These are phyloP conservation scores for Verticillium albo-atrum DNA, from an alignment of 2,329 filamentous ascomycete species.

Conservation along the genomic window DNA sequence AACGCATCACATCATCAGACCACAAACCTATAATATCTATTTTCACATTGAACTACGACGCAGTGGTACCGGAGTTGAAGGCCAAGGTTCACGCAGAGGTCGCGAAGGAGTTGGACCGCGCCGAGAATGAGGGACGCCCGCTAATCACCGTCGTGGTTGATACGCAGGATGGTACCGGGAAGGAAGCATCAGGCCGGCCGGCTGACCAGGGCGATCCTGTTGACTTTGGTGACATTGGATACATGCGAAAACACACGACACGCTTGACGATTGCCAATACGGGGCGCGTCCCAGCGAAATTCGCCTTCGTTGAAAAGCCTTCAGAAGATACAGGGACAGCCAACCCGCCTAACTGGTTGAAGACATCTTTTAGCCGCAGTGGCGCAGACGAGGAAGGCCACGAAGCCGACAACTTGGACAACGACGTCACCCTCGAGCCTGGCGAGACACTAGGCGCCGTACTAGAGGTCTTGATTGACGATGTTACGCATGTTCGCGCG, in stretches of 20 bases:
- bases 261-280: conserved; percentile 89
- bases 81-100: conserved; percentile 81
- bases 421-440: conserved; percentile 68
- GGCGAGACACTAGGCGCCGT: conserved; percentile 75
- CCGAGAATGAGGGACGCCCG: conserved; percentile 86
- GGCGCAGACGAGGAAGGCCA: conserved; percentile 29
- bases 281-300: conserved; percentile 71
- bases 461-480: conserved; percentile 62
- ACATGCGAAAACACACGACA: conserved; percentile 59
- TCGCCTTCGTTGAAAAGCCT: conserved; percentile 75
- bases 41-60: conserved; percentile 81
- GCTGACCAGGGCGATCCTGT: conserved; percentile 52
- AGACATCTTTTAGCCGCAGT: conserved; percentile 56
- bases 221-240: conserved; percentile 73
- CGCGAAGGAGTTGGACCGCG: conserved; percentile 79
- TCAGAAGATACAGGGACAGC: conserved; percentile 36
- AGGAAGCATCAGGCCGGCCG: conserved; percentile 25
- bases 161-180: conserved; percentile 31
- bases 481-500: conserved; percentile 57
- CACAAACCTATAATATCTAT: conserved; percentile 87
- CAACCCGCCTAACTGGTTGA: conserved; percentile 61
- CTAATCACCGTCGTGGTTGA: conserved; percentile 81
- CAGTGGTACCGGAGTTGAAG: conserved; percentile 80
- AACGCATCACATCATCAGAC: conserved; percentile 85
- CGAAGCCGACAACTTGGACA: conserved; percentile 24